Percentiles rank a stretch among this genome's conserved stretches.
Conservation (phyloP, 208 protist species). For the Crithidia fasciculata region DNA sequence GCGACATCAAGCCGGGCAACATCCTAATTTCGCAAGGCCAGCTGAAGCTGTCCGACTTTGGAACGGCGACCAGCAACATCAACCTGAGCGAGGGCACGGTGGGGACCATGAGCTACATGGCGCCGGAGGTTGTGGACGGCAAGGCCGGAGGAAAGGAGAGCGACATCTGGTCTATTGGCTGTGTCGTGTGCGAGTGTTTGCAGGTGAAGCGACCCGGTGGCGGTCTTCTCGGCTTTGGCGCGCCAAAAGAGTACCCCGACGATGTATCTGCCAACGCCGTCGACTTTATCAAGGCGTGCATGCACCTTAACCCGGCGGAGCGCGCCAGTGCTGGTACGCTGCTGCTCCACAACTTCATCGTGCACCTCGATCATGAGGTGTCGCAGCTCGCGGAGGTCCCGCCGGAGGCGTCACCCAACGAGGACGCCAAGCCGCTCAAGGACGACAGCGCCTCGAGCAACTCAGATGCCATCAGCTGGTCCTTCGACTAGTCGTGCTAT, state of each 20-base stretch:
- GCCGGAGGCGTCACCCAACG: constrained; percentile 32
- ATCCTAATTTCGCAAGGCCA: constrained; percentile 75
- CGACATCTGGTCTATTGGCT: constrained; percentile 77
- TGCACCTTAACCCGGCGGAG: constrained; percentile 56
- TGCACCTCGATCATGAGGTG: constrained; percentile 66
- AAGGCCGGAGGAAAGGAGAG: constrained; percentile 60
- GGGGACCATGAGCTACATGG: constrained; percentile 74
- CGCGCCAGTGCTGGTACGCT: constrained; percentile 58
- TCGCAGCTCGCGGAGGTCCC: constrained; percentile 48
- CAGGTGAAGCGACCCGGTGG: constrained; percentile 44
- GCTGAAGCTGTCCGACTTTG: constrained; percentile 85
- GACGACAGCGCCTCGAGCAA: constrained; percentile 18
- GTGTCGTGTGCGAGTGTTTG: constrained; percentile 63
- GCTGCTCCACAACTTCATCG: constrained; percentile 74
- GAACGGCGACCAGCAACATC: constrained; percentile 60
- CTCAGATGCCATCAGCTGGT: constrained; percentile 53
- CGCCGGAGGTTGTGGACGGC: constrained; percentile 59
- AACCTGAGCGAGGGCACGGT: constrained; percentile 53
- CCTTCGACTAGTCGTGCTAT: constrained; percentile 30
- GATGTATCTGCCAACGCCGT: constrained; percentile 47
- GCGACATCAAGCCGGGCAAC: constrained; percentile 90
- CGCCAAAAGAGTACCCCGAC: constrained; percentile 50
- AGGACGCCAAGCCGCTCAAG: constrained; percentile 26
- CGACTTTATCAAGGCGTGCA: constrained; percentile 71
- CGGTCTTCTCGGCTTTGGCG: constrained; percentile 54